A percentile compares a stretch with the other conserved stretches of the same genome.
These are phyloP conservation scores for Choanephora cucurbitarum DNA, from an alignment of 371 early-diverging fungal species.

Conservation along the genomic window DNA sequence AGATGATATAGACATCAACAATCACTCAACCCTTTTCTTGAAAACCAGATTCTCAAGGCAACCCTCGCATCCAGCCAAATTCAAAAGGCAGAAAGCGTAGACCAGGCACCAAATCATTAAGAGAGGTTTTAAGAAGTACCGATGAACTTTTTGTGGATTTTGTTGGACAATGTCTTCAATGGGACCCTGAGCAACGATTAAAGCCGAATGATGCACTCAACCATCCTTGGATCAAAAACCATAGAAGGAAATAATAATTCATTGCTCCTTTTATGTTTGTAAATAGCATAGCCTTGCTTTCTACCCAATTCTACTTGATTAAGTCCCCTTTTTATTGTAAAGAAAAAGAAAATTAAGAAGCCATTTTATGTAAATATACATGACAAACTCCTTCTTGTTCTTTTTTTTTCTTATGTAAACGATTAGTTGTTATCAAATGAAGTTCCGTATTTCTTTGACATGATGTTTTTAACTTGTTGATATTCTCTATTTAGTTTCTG, in stretches of 20 bases:
- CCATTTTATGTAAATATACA: no score
- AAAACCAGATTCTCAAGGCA: slow-evolving; percentile 66
- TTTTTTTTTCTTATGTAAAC: no score
- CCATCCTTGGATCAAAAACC: slow-evolving; percentile 60
- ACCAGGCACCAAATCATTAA: slow-evolving; percentile 76
- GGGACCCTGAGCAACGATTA: slow-evolving; percentile 88
- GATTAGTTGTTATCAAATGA: slow-evolving; percentile 15
- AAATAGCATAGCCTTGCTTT: not conserved
- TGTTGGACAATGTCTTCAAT: slow-evolving; percentile 75
- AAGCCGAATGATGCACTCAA: slow-evolving; percentile 78
- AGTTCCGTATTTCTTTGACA: slow-evolving; percentile 66
- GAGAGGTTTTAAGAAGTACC: slow-evolving; percentile 62
- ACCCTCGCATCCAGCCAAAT: slow-evolving; percentile 73
- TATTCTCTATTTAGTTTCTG: slow-evolving; percentile 69
- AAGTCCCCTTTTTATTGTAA: no score
- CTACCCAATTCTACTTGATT: not conserved
- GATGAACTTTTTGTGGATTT: slow-evolving; percentile 84
- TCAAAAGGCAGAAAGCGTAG: slow-evolving; percentile 84
- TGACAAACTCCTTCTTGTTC: no score
- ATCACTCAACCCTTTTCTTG: slow-evolving; percentile 19
- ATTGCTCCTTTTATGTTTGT: slow-evolving; percentile 2
- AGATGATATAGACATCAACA: slow-evolving; percentile 45
- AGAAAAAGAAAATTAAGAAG: no score
- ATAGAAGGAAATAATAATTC: slow-evolving; percentile 4
- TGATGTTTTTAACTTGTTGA: slow-evolving; percentile 66